Evolutionary conservation across 2,329 filamentous ascomycete species (phyloP).

Genomic region (Fusarium coffeatum): DNA sequence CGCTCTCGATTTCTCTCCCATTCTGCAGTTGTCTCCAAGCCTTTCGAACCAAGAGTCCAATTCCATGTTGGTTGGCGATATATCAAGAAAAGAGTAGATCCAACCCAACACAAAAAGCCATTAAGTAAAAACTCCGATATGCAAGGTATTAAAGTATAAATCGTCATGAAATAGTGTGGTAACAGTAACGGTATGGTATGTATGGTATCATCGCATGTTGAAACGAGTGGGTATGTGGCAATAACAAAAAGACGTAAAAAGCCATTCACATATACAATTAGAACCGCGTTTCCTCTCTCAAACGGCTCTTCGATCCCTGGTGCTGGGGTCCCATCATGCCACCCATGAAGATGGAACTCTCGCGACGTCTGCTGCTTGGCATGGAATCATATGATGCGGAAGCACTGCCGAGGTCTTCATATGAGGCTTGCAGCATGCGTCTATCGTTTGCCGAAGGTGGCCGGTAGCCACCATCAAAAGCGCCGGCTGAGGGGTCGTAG

Average conservation of each 20-base stretch:
- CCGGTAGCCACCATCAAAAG: conserved; percentile 59
- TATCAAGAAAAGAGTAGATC: conserved; percentile 22
- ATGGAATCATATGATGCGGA: conserved; percentile 56
- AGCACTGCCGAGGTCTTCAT: conserved; percentile 41
- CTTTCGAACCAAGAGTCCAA: conserved; percentile 4
- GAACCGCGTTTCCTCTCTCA: conserved; percentile 66
- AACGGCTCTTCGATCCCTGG: conserved; percentile 64
- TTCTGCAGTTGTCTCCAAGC: not conserved
- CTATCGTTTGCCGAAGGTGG: conserved; percentile 49
- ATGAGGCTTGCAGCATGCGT: conserved; percentile 49
- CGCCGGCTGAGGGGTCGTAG: conserved; percentile 57
- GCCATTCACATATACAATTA: conserved; percentile 46
- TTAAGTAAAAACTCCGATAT: conserved; percentile 27
- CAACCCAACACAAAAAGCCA: conserved; percentile 11
- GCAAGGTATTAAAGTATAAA: conserved; percentile 42
- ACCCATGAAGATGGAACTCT: conserved; percentile 70
- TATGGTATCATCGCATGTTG: conserved; percentile 47
- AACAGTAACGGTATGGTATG: conserved; percentile 15
- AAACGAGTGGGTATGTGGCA: conserved; percentile 51
- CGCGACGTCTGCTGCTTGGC: conserved; percentile 62
- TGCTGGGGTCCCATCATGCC: conserved; percentile 60
- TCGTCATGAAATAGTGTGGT: conserved; percentile 37
- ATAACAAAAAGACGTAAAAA: conserved; percentile 44
- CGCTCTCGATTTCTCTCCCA: not conserved
- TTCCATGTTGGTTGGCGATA: conserved; percentile 1